These are phyloP conservation scores for Venturia pyrina DNA, from an alignment of 2,329 filamentous ascomycete species.

Conservation along the genomic window DNA sequence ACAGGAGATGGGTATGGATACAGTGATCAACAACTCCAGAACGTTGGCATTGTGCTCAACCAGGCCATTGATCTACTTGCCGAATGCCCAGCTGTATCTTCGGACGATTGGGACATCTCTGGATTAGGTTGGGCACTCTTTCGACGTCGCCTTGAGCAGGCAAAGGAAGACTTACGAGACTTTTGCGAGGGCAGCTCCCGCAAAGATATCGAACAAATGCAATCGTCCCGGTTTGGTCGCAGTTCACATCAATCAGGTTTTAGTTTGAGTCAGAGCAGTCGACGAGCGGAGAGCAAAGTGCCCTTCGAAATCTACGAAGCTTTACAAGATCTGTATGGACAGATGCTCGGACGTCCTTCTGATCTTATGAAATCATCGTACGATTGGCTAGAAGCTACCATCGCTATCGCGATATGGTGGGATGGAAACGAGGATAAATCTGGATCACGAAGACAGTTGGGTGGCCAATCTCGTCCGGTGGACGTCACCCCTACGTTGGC, in stretches of 20 bases:
- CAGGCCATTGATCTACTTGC: constrained; percentile 61
- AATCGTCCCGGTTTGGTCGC: constrained; percentile 23
- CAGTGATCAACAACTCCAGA: constrained; percentile 62
- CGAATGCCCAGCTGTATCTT: constrained; percentile 57
- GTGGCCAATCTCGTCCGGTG: constrained; percentile 32
- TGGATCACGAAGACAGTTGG: constrained; percentile 30
- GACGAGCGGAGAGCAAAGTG: constrained; percentile 72
- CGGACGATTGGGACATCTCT: constrained; percentile 71
- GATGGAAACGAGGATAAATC: constrained; percentile 57
- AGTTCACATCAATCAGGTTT: constrained; percentile 37
- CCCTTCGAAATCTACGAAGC: constrained; percentile 88
- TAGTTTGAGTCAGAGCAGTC: constrained; percentile 56
- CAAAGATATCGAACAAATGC: constrained; percentile 30
- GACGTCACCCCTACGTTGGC: constrained; percentile 49
- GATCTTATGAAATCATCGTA: constrained; percentile 69
- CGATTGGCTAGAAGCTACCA: constrained; percentile 85
- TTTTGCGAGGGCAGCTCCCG: constrained; percentile 67
- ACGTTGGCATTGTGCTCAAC: constrained; percentile 62
- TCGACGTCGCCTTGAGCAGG: constrained; percentile 60
- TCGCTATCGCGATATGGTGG: constrained; percentile 86
- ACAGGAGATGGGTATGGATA: constrained; percentile 58
- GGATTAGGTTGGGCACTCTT: constrained; percentile 77
- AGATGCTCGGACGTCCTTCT: constrained; percentile 64
- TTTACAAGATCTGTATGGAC: constrained; percentile 68
- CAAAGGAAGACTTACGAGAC: constrained; percentile 59